Base-by-base conservation (phyloP, 2,329 filamentous ascomycete genomes). In the Thyridium curvatum region DNA sequence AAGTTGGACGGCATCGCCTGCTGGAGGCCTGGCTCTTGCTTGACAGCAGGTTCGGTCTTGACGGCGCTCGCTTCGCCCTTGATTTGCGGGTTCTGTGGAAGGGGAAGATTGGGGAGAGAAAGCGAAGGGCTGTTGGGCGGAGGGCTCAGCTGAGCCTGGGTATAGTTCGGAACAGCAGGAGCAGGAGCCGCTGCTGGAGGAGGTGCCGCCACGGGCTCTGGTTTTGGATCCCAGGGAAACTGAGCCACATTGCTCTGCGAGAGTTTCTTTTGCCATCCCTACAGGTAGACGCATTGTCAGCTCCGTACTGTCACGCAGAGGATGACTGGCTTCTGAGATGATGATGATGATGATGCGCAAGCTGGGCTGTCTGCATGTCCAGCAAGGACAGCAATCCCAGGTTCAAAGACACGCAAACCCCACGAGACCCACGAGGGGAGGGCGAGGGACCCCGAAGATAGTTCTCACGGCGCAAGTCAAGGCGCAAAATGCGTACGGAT, bases 221-320 rank as follows among this genome's bases (percentile, higher is more conserved):
- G 83, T 56, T 85, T 82, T 32, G 93, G 91, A 58, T 98, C 93
- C 93, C 93, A 98, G 10, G 93, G 91, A 59, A 97, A 96, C 41
- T 78, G 71, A 43, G 93, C 93, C 45, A 97, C 84, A 49, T 84
- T 80, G 48, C 94, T 80, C 50, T 81, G 79, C 2, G 90, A 85
- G 29, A 98, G 74, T 64, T 94, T 96, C 53, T 82, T 74, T 71
- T 97, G 90, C 93, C 93, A 98, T 66, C 83, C 86, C 90, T 97
- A 58, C 45, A 32, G 18, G 35, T 39, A 15, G n/a, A 42, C 42
- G 51, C 41, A 53, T 46, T 38, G 14, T 40, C 32, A 32, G 4
- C 8, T 35, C 13, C 8, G 37, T 16, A 30, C 34, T 37, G n/a
- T 32, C 18, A n/a, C 21, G 34, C 38, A 14, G 34, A 33, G 26